Conservation (phyloP, 495 filamentous ascomycete species). For the Penicillium maclennaniae region DNA sequence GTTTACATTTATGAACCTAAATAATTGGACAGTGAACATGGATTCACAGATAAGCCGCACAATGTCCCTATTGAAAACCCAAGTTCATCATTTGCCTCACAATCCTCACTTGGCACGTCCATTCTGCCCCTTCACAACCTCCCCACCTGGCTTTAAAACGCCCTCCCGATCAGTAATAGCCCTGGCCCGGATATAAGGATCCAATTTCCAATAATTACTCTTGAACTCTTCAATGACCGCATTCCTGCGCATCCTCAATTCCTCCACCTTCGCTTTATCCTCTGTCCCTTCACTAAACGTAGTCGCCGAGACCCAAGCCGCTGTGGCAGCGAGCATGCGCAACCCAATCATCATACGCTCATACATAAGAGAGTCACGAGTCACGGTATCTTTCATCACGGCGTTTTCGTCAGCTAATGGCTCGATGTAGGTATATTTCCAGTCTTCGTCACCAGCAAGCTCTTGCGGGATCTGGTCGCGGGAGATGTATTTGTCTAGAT, state of each 20-base stretch:
- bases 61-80: not conserved
- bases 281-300: slow-evolving; percentile 13
- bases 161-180: slow-evolving; percentile 62
- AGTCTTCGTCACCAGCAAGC: slow-evolving; percentile 78
- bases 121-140: not conserved
- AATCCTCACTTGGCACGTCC: not conserved
- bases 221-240: slow-evolving; percentile 39
- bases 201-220: slow-evolving; percentile 68
- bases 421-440: slow-evolving; percentile 76
- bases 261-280: slow-evolving; percentile 23
- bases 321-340: slow-evolving; percentile 62
- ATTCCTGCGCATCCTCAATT: slow-evolving; percentile 51
- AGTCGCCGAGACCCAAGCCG: slow-evolving; percentile 56
- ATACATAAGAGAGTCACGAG: slow-evolving; percentile 53
- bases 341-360: slow-evolving; percentile 56
- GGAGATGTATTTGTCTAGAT: slow-evolving; percentile 72
- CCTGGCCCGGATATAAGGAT: slow-evolving; percentile 60
- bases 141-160: slow-evolving; percentile 51
- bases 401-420: slow-evolving; percentile 68
- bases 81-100: not conserved
- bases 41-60: not conserved
- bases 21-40: too few species aligned
- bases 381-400: slow-evolving; percentile 59
- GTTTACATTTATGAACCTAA: not conserved
- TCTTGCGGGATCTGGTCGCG: slow-evolving; percentile 65